A percentile compares a stretch with the other conserved stretches of the same genome.
Evolutionary conservation across 2,329 filamentous ascomycete species (phyloP).

Genomic region (Tricladium varicosporioides): DNA sequence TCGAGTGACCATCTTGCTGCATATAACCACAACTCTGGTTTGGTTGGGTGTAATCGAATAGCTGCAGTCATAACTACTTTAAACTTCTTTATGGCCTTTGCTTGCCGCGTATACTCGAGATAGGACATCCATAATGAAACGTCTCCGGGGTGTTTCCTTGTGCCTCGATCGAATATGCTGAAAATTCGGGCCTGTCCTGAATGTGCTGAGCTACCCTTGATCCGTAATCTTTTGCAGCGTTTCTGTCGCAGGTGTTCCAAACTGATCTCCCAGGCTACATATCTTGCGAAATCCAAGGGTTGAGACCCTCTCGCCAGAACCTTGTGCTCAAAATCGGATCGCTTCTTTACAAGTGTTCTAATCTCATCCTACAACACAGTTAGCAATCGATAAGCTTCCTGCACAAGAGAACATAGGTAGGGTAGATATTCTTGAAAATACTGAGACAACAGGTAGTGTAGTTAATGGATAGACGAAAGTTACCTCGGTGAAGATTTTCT

Average conservation of each 20-base stretch:
- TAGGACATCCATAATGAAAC: slow-evolving; percentile 86
- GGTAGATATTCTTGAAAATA: too few species aligned
- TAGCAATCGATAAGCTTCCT: background rate
- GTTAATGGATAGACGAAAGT: slow-evolving; percentile 19
- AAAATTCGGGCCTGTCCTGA: slow-evolving; percentile 81
- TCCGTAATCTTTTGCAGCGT: slow-evolving; percentile 75
- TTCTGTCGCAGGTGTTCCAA: slow-evolving; percentile 77
- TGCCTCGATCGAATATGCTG: slow-evolving; percentile 83
- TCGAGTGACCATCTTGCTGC: slow-evolving; percentile 79
- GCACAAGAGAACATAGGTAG: background rate
- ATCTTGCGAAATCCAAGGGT: slow-evolving; percentile 77
- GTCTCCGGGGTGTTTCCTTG: slow-evolving; percentile 79
- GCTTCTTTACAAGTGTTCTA: slow-evolving; percentile 79
- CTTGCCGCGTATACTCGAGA: slow-evolving; percentile 72
- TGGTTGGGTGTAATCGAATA: slow-evolving; percentile 80
- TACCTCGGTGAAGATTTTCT: slow-evolving; percentile 84
- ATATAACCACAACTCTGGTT: slow-evolving; percentile 79
- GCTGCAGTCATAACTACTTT: slow-evolving; percentile 64
- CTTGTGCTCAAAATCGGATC: slow-evolving; percentile 90
- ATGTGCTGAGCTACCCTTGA: slow-evolving; percentile 65
- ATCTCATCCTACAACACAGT: slow-evolving; percentile 71
- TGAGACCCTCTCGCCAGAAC: slow-evolving; percentile 78
- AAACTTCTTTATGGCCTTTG: slow-evolving; percentile 65
- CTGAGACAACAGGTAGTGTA: too few species aligned
- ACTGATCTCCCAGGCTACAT: slow-evolving; percentile 70